phyloP scores from a whole-genome alignment of 768 basidiomycete genomes.

The Gymnopilus dilepis region DNA sequence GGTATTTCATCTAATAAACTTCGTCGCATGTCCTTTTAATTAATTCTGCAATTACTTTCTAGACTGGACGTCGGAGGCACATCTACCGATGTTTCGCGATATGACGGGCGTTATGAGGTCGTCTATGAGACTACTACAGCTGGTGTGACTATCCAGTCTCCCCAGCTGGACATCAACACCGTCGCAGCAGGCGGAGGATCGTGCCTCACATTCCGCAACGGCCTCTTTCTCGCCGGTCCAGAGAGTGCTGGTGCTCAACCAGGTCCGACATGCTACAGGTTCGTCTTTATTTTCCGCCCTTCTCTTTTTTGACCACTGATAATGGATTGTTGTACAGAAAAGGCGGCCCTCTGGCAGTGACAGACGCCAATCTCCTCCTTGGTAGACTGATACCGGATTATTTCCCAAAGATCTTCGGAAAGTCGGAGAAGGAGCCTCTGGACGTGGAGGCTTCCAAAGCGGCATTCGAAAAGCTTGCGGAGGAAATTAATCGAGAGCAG shows the following conservation, averaged over 20 bases:
- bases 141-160: conserved; percentile 89
- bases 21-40: neutral
- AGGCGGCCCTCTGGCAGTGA: conserved; percentile 89
- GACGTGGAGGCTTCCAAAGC: conserved; percentile 72
- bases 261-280: conserved; percentile 92
- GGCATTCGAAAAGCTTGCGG: conserved; percentile 70
- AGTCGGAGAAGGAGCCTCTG: conserved; percentile 83
- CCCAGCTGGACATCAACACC: conserved; percentile 94
- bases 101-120: conserved; percentile 87
- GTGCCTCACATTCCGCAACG: conserved; percentile 86
- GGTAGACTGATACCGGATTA: conserved; percentile 89
- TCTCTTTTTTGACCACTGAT: neutral
- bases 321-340: conserved; percentile 55
- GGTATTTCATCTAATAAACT: conserved; percentile 29
- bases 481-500: conserved; percentile 71
- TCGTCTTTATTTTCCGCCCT: conserved; percentile 24
- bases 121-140: conserved; percentile 97
- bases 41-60: neutral
- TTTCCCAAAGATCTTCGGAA: conserved; percentile 96
- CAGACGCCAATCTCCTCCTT: conserved; percentile 90
- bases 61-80: conserved; percentile 96
- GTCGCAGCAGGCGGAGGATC: conserved; percentile 96
- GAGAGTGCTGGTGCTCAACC: conserved; percentile 94
- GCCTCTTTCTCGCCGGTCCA: conserved; percentile 89
- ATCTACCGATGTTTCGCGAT: conserved; percentile 94